Conservation (phyloP, 139 green algal genomes). For the Asterochloris erici region DNA sequence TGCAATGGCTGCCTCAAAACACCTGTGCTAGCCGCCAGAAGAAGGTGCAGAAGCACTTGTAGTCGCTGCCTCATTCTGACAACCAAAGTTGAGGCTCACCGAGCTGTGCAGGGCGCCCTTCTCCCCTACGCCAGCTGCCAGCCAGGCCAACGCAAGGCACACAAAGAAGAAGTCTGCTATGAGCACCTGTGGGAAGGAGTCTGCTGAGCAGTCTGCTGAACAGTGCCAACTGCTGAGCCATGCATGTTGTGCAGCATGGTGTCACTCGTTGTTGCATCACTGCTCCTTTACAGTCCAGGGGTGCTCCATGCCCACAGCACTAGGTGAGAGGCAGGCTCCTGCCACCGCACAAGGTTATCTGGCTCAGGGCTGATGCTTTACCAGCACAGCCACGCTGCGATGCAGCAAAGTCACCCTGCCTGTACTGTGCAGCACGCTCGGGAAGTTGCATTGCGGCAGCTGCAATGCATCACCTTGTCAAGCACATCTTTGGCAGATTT, state of each 20-base stretch:
- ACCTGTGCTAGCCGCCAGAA: neutral
- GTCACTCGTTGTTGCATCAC: neutral
- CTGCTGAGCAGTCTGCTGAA: neutral
- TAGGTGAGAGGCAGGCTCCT: neutral
- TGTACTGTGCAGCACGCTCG: neutral
- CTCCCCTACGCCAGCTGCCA: slow-evolving; percentile 54
- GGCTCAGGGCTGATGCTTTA: neutral
- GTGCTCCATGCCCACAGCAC: neutral
- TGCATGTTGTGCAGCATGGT: neutral
- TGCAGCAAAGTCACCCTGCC: neutral
- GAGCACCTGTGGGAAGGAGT: slow-evolving; percentile 48
- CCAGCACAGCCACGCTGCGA: neutral
- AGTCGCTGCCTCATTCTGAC: neutral
- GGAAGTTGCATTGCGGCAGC: neutral
- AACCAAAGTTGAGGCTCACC: slow-evolving; percentile 16
- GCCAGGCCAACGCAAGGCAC: slow-evolving; percentile 62
- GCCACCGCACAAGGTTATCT: neutral
- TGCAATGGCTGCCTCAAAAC: neutral
- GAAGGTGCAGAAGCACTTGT: too few relatives aligned
- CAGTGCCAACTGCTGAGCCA: neutral
- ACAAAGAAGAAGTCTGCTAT: slow-evolving; percentile 93
- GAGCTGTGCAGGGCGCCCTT: slow-evolving; percentile 30
- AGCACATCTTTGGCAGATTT: slow-evolving; percentile 34
- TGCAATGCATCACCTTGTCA: slow-evolving; percentile 36
- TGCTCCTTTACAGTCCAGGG: neutral